Evolutionary conservation across 305 asterid species (phyloP).

Genomic region (Ruellia speciosa): DNA sequence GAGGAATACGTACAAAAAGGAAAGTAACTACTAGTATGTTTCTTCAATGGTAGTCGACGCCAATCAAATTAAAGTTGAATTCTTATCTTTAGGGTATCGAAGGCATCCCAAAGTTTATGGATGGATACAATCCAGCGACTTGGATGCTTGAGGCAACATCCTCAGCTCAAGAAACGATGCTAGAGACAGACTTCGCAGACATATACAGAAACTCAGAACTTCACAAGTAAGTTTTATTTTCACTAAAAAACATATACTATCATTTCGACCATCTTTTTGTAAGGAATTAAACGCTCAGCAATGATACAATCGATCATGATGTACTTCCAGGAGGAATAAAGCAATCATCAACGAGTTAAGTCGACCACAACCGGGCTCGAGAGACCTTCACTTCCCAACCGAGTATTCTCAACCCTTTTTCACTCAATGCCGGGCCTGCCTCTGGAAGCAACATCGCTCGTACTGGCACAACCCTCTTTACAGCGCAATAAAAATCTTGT

Average conservation of each 20-base stretch:
- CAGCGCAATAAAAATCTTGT: conserved; percentile 29
- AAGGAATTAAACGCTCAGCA: neutral
- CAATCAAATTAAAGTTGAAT: neutral
- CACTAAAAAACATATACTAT: too few species aligned
- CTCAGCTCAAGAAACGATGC: conserved; percentile 34
- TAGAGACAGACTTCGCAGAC: conserved; percentile 40
- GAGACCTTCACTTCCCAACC: conserved; percentile 35
- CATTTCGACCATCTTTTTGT: too few species aligned
- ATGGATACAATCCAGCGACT: conserved; percentile 47
- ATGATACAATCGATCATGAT: neutral
- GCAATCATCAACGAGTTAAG: conserved; percentile 37
- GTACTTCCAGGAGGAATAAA: conserved; percentile 37
- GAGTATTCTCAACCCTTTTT: conserved; percentile 36
- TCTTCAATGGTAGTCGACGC: neutral
- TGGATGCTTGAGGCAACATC: conserved; percentile 64
- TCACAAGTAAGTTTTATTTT: conserved; percentile 24
- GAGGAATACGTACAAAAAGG: too few species aligned
- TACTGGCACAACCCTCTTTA: conserved; percentile 41
- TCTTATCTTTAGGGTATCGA: conserved; percentile 27
- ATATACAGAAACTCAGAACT: conserved; percentile 42
- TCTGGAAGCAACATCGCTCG: conserved; percentile 53
- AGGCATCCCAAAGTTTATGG: conserved; percentile 39
- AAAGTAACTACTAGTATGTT: too few species aligned
- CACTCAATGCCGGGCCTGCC: conserved; percentile 40
- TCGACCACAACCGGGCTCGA: conserved; percentile 30